Evolutionary conservation across 2,329 filamentous ascomycete genomes (phyloP), one percentile per base, ranked within the genome.

Genomic region (Talaromyces sp.): DNA sequence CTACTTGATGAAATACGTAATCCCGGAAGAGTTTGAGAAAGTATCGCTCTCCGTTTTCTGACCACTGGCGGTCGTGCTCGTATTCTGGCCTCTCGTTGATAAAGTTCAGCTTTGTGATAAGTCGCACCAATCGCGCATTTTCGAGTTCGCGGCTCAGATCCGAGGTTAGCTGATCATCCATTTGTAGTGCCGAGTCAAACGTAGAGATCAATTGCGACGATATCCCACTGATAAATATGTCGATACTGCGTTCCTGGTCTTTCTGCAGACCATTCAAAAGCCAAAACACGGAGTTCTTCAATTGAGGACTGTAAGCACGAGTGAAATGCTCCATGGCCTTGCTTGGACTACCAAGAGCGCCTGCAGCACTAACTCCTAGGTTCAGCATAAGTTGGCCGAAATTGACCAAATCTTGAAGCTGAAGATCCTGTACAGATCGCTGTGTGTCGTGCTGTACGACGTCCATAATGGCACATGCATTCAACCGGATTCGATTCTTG

Each of bases 1-100:
- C 93, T 13, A 97, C 93, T 73, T 96, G 93, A 76, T 99, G 95
- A 79, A 98, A 99, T 47, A 97, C 92, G 72, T 96, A 98, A 78
- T 99, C 95, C 59, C 95, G 87, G 82, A 98, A 98, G 9, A 99
- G 85, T 79, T 97, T 97, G 68, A 99, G 83, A 74, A 92, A 90
- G 76, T 97, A 98, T 33, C 93, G 87, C 72, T 97, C 92, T 31
- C 94, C 94, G 57, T 91, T 95, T 76, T 98, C 94, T 4, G 92
- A 91, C 94, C 95, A 99, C 58, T 86, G 83, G 0, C 84, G 81
- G 67, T 93, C 90, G 47, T 88, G 87, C 62, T 92, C 90, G 67
- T 90, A 90, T 73, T 98, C 94, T 1, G 90, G 91, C 11, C 95
- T 88, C 77, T 99, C 95, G 72, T 95, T 95, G 74, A 99, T 88